Evolutionary conservation across 2,329 filamentous ascomycete genomes (phyloP), one percentile per base, ranked within the genome.

Genomic region (Tolypocladium pustulatum): DNA sequence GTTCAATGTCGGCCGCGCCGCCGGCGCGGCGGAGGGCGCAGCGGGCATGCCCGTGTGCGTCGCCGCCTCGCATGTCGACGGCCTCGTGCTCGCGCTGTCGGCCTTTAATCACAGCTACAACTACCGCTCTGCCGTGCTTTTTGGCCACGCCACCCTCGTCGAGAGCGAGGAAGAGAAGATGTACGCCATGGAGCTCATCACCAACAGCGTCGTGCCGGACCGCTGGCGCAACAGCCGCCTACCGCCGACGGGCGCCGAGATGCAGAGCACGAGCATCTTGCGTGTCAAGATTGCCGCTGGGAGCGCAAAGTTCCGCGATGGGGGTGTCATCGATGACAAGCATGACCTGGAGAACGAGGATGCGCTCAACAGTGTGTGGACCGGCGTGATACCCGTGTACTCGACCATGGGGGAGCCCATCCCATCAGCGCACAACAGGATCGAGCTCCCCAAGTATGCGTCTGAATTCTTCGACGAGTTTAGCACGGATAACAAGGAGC

Each of bases 81-180:
- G 90, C 43, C 77, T 94, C 57, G 85, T 96, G 10, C 82, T 96
- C 37, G 82, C 88, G 25, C 80, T 95, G 17, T 91, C 90, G 0
- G 88, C 90, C 15, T 89, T 90, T 75, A 83, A 82, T 60, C 90
- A 95, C 76, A 89, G 83, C 75, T 92, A 90, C 77, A 93, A 95
- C 77, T 96, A 94, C 75, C 89, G 90, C 62, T 90, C 86, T 43
- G 89, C 88, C 13, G 77, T 91, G 10, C 78, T 94, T 15, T 91
- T 93, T 67, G 91, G 91, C 1, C 82, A 86, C 69, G 91, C 87
- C 0, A 77, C 73, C 10, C 72, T 87, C 1, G 88, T 96, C 8
- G 81, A 83, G 2, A 83, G 88, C 61, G 71, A 74, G 0, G 81
- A 79, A 3, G 91, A 96, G 75, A 89, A 89, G 68, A 69, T 89